Conservation (phyloP, 1,139 yeast species). For the Suhomyces terraborum region DNA sequence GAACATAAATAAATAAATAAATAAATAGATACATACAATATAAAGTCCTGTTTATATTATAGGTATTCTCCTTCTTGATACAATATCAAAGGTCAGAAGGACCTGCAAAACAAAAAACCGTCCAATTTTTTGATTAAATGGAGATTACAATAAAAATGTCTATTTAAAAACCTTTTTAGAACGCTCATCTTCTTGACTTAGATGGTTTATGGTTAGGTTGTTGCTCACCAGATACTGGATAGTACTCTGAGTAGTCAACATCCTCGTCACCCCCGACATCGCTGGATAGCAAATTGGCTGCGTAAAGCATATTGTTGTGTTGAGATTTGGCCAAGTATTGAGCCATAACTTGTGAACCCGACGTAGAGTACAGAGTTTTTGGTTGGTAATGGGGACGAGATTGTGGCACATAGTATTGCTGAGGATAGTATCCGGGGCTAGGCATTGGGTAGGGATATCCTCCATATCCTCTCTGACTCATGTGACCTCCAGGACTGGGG, state of each 20-base stretch:
- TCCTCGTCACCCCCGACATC: conserved; percentile 20
- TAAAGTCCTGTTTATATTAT: conserved; percentile 5
- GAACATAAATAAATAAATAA: conserved; percentile 2
- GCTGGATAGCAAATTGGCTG: conserved; percentile 47
- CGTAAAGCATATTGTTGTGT: conserved; percentile 59
- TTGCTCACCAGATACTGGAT: conserved; percentile 3
- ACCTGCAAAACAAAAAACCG: background rate
- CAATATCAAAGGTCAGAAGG: background rate
- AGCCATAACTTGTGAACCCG: conserved; percentile 77
- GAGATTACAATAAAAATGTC: conserved; percentile 6
- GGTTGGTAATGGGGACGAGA: conserved; percentile 10
- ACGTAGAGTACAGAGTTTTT: conserved; percentile 34
- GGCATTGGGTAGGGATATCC: conserved; percentile 12
- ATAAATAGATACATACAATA: conserved; percentile 3
- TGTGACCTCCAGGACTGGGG: conserved; percentile 13
- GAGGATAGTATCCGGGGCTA: conserved; percentile 16
- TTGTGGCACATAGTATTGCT: conserved; percentile 14
- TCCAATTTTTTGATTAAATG: background rate
- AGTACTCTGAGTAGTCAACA: conserved; percentile 5
- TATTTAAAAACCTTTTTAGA: conserved; percentile 5
- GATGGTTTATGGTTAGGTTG: conserved; percentile 3
- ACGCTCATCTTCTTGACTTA: conserved; percentile 5
- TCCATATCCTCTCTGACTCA: conserved; percentile 7
- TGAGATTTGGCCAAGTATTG: conserved; percentile 74
- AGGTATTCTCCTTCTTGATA: background rate